Evolutionary conservation across 352 stramenopile genomes (phyloP).

Genomic region (Pythium folliculosum): DNA sequence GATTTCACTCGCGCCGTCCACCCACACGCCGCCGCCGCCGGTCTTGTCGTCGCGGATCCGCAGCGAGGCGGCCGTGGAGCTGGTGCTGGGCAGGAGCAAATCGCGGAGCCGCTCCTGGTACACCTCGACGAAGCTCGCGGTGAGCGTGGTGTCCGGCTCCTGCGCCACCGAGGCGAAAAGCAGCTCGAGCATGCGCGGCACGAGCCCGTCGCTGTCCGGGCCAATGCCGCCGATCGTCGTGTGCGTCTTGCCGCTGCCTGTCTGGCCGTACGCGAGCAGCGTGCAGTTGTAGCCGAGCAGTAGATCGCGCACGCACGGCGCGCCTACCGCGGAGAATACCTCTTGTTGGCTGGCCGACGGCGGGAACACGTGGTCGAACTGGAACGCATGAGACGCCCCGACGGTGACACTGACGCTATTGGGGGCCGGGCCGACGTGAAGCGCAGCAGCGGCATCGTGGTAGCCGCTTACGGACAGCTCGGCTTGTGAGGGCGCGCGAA

Average conservation of each 20-base stretch:
- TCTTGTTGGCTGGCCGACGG: slow-evolving; percentile 36
- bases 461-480: slow-evolving; percentile 15
- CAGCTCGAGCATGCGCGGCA: slow-evolving; percentile 42
- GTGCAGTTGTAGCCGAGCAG: slow-evolving; percentile 72
- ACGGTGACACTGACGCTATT: slow-evolving; percentile 13
- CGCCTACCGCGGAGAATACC: slow-evolving; percentile 49
- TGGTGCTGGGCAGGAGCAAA: slow-evolving; percentile 32
- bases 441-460: not conserved
- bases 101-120: slow-evolving; percentile 71
- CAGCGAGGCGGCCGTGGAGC: slow-evolving; percentile 8
- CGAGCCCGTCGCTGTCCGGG: slow-evolving; percentile 32
- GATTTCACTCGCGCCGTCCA: slow-evolving; percentile 59
- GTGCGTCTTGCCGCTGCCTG: slow-evolving; percentile 69
- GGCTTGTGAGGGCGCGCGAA: slow-evolving; percentile 27
- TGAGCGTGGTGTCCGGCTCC: slow-evolving; percentile 34
- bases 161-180: slow-evolving; percentile 37
- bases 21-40: slow-evolving; percentile 31
- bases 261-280: slow-evolving; percentile 74
- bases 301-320: slow-evolving; percentile 52
- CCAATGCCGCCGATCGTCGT: slow-evolving; percentile 39
- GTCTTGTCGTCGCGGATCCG: slow-evolving; percentile 48
- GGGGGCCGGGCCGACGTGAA: not conserved
- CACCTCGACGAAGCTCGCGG: slow-evolving; percentile 65
- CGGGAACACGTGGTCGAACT: slow-evolving; percentile 58
- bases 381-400: slow-evolving; percentile 22